Evolutionary conservation across 2,329 filamentous ascomycete species (phyloP), one percentile per base, ranked within the genome.

Genomic region (Colletotrichum sp.): DNA sequence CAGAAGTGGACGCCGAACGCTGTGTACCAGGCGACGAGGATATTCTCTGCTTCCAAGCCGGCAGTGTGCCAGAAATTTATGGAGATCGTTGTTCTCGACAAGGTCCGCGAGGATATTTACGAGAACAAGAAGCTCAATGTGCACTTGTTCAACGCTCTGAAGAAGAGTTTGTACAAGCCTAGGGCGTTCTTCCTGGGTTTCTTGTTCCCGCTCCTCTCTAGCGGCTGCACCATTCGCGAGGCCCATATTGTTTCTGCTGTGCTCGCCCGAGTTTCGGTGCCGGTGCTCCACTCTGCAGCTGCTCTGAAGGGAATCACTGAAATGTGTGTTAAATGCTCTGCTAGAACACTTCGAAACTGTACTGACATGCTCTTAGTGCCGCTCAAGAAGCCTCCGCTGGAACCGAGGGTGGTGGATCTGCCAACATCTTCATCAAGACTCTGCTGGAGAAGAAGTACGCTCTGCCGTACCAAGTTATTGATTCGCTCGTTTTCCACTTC

Each of bases 361-460:
- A 36, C 74, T 75, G 31, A 75, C 54, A 21, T 13, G 8, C 8
- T 13, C 8, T 4, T 9, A 75, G 74, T 80, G 94, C 95, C 8
- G 96, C 96, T 1, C 94, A 98, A 80, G 95, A 98, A 83, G 95
- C 95, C 29, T 93, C 93, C 11, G 91, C 92, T 24, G 91, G 95
- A 70, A 94, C 93, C 7, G 96, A 98, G 83, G 94, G 94, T 59
- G 96, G 95, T 21, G 96, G 96, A 61, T 94, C 96, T 6, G 97
- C 96, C 75, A 98, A 98, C 84, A 93, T 98, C 78, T 97, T 99
- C 84, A 98, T 99, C 85, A 95, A 95, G 81, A 92, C 95, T 1
- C 89, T 99, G 47, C 87, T 99, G 6, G 96, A 98, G 84, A 99
- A 99, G 90, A 97, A 97, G 81, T 98, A 99, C 79, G 97, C 97